These are phyloP conservation scores for Aureobasidium sp. DNA, from an alignment of 2,329 filamentous ascomycete species.

Conservation along the genomic window DNA sequence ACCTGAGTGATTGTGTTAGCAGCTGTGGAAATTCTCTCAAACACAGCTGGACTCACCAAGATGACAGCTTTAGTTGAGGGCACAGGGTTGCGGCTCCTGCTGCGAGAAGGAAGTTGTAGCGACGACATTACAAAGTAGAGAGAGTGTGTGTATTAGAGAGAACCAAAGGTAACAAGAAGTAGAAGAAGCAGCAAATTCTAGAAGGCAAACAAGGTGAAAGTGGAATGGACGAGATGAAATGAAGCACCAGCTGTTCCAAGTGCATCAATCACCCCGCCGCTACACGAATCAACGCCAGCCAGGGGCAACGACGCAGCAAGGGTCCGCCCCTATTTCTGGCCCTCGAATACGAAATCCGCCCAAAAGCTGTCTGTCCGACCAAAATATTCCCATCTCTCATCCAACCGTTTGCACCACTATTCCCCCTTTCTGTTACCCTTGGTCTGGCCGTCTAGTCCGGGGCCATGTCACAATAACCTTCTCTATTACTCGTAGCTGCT, in stretches of 20 bases:
- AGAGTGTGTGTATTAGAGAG: not conserved
- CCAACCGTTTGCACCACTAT: not conserved
- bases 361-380: not conserved
- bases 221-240: conserved; percentile 1
- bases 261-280: not conserved
- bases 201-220: not conserved
- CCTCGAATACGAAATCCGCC: not conserved
- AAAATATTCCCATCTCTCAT: not conserved
- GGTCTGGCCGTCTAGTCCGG: not conserved
- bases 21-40: conserved; percentile 7
- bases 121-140: conserved; percentile 11
- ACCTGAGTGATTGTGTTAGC: conserved; percentile 51
- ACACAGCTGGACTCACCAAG: conserved; percentile 53
- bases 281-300: conserved; percentile 4
- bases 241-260: conserved; percentile 4
- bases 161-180: not conserved
- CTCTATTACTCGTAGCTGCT: not conserved
- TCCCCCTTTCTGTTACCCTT: not conserved
- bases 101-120: conserved; percentile 27
- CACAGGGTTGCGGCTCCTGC: conserved; percentile 27
- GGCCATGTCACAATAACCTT: not conserved
- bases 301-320: not conserved
- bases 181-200: not conserved
- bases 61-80: conserved; percentile 88
- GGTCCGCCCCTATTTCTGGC: conserved; percentile 1